Base-by-base conservation (phyloP, 2,329 filamentous ascomycete genomes). In the Passalora sequoiae region DNA sequence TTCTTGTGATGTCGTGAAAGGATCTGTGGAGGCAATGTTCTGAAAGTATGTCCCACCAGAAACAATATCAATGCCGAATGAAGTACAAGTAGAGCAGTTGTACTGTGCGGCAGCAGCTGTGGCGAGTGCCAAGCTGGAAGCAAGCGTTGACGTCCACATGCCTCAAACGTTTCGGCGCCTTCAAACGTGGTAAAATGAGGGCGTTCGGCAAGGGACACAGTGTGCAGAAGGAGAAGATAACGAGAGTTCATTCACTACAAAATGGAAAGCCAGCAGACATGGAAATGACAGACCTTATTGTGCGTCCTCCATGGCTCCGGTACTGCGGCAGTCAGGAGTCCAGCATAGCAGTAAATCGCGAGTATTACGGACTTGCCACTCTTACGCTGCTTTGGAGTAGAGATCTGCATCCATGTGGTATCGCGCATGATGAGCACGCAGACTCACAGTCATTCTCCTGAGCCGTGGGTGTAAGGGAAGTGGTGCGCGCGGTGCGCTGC, bases 41-140 rank as follows among this genome's bases (percentile, higher is more conserved):
- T 72, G 69, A 53, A 71, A 72, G 56, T 71, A 72, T 6, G 55
- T 48, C 1, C 62, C 62, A 22, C 66, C 68, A 51, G 66, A 62
- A 32, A 67, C 53, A 44, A 69, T 72, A 51, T 72, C 69, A n/a
- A 60, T 44, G 38, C 60, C 60, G 37, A 50, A 62, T 4, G 56
- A 58, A 16, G 54, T 40, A 43, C 60, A 62, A 33, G 33, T 24
- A 16, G 36, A 36, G 9, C 30, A 36, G 16, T 31, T 36, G 19
- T 41, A n/a, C 17, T 40, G 37, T 5, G 37, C 37, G n/a, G 8
- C 15, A 9, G 37, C 15, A 40, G 13, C 15, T 22, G 7, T 12
- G 4, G 15, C 13, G 15, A 40, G 25, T 12, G 25, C 24, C 15
- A 19, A 8, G n/a, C 12, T 16, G 29, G 29, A 8, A n/a, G 29